Conservation (phyloP, 2,329 filamentous ascomycete species). For the Camillea tinctor region DNA sequence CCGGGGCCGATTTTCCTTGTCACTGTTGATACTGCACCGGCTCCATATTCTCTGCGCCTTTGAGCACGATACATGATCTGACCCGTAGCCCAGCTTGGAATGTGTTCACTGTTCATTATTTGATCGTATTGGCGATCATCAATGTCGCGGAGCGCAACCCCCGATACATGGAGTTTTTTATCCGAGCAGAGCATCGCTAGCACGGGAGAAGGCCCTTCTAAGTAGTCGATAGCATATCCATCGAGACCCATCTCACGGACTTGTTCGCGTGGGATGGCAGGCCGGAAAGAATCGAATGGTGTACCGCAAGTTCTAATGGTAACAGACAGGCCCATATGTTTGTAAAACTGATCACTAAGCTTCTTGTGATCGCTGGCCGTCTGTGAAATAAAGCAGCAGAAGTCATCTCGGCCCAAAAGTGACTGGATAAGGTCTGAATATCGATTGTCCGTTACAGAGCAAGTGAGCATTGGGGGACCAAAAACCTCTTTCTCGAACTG, state of each 20-base stretch:
- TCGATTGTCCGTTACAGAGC: constrained; percentile 70
- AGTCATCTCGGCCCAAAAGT: constrained; percentile 50
- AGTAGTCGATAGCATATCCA: constrained; percentile 73
- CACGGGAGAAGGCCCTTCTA: constrained; percentile 79
- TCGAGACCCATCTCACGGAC: constrained; percentile 66
- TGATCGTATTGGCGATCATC: constrained; percentile 65
- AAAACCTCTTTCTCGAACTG: constrained; percentile 75
- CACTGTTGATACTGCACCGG: constrained; percentile 66
- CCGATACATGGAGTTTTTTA: constrained; percentile 65
- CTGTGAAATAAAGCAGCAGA: constrained; percentile 73
- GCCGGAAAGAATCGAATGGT: constrained; percentile 52
- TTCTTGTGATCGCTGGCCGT: constrained; percentile 71
- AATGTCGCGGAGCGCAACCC: constrained; percentile 62
- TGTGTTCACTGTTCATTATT: constrained; percentile 55
- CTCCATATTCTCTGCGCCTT: constrained; percentile 78
- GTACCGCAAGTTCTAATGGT: constrained; percentile 64
- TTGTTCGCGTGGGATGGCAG: constrained; percentile 55
- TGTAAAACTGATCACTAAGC: constrained; percentile 65
- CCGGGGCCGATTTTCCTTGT: constrained; percentile 62
- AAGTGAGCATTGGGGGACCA: constrained; percentile 77
- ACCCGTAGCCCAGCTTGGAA: constrained; percentile 71
- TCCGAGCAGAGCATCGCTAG: constrained; percentile 84
- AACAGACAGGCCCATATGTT: constrained; percentile 65
- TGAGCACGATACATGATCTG: constrained; percentile 62
- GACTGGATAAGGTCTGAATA: constrained; percentile 59